Evolutionary conservation across 1,284 basidiomycete genomes (phyloP), one percentile per base, ranked within the genome.

Genomic region (Austroboletus rostrupii): DNA sequence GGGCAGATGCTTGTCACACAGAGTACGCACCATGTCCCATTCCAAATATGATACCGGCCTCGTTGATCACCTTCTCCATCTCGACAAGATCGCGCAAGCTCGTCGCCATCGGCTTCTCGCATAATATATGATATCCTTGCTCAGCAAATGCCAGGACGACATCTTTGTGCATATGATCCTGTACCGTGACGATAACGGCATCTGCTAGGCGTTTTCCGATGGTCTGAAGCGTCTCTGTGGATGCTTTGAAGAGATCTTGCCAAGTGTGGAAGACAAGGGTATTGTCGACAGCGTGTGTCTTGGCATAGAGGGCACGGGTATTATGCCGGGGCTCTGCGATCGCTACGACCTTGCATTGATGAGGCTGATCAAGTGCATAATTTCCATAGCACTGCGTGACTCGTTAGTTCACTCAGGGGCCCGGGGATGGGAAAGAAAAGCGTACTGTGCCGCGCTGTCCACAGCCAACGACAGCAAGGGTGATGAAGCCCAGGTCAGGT

Each of bases 31-130:
- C 88, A 61, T 94, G 90, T 1, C 91, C 87, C 75, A 91, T 83
- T 19, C 87, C 91, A 70, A 92, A 93, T 53, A 93, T 84, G 44
- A 81, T 74, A 1, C 78, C 79, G 3, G 81, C 77, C 31, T 81
- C 75, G 64, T 80, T 80, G 21, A 92, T 76, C 0, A 82, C 85
- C 40, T 73, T 72, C 53, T 89, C 83, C 74, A 93, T 92, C 62
- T 71, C 74, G 45, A 92, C 67, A 54, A 90, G 89, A 54, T 90
- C 88, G 45, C 76, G 72, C 35, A 88, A 61, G 47, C 66, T 78
- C 2, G 88, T 92, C 1, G 90, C 88, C 87, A 94, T 90, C 0
- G 90, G 91, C 65, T 93, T 94, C 75, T 94, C 90, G 65, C 90
- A 92, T 26, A 94, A 74, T 50, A 94, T 88, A 61, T 92, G 82